These are phyloP conservation scores for Conringia planisiliqua DNA, from an alignment of 345 rosid genomes.

Conservation along the genomic window DNA sequence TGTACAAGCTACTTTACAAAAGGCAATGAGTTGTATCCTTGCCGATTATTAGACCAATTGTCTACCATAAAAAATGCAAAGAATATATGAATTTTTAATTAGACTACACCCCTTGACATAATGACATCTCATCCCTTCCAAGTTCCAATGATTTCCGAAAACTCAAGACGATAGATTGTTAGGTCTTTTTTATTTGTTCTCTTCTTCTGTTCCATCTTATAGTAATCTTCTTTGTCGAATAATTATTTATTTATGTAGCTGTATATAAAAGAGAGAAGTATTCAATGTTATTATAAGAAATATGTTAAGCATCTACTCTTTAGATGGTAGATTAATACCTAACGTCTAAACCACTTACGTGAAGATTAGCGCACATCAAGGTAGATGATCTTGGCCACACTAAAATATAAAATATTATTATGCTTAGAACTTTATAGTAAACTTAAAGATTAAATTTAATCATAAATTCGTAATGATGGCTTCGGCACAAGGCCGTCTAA, in stretches of 20 bases:
- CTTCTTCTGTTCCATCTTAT: neutral
- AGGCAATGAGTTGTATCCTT: constrained; percentile 7
- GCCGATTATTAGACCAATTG: neutral
- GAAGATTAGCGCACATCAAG: neutral
- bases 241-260: neutral
- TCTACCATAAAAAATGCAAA: neutral
- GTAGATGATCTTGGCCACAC: neutral
- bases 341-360: neutral
- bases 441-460: neutral
- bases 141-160: constrained; percentile 4
- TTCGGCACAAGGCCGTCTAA: neutral
- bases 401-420: neutral
- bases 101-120: too few species aligned
- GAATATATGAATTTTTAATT: neutral
- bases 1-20: constrained; percentile 10
- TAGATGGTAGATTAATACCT: neutral
- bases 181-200: neutral
- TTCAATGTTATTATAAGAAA: neutral
- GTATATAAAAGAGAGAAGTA: neutral
- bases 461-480: neutral
- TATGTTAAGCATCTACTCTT: neutral
- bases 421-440: neutral
- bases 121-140: neutral
- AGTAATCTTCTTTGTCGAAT: neutral
- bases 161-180: neutral